Base-by-base conservation (phyloP, 1,284 basidiomycete species). In the Microbotryum silenes-acaulis region DNA sequence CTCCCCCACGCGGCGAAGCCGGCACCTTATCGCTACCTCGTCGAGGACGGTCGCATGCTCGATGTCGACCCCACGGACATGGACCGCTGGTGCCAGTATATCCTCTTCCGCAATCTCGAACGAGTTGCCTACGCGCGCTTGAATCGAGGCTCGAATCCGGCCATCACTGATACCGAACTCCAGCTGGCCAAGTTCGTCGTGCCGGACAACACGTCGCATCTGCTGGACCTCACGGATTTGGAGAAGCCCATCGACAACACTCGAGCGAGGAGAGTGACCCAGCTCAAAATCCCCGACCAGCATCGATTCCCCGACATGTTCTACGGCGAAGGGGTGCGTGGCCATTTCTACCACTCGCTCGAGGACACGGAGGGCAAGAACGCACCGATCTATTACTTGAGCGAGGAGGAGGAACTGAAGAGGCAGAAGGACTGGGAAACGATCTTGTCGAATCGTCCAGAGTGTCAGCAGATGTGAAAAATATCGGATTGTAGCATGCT, bases 1-100 rank as follows among this genome's bases (percentile, higher is more conserved):
- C 80, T 83, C 55, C 89, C 89, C 2, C 82, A 84, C 63, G 86
- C 85, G 8, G 67, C 75, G 48, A 80, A 85, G 72, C 91, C 91
- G 0, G 82, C 84, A 45, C 91, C 91, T 3, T 97, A 97, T 73
- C 81, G 88, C 60, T 87, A 91, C 65, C 79, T 96, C 69, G 71
- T 74, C 25, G 70, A 73, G 46, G 72, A 76, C 44, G 75, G 76
- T 8, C 60, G 63, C 48, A 71, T 76, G 49, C 67, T 72, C 29
- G 89, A 92, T 67, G 85, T 91, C 52, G 87, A 90, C 59, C 62
- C 64, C 18, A 68, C 67, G 61, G 59, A 68, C 60, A 86, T 33
- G 8, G 68, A 69, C 49, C 53, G 68, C 0, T 69, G 87, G 87
- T 91, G 90, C 76, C 87, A 92, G 78, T 92, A 92, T 71, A 88